Percentiles rank a stretch among this genome's conserved stretches.
Conservation (phyloP, 2,329 filamentous ascomycete species). For the Nothopassalora personata region DNA sequence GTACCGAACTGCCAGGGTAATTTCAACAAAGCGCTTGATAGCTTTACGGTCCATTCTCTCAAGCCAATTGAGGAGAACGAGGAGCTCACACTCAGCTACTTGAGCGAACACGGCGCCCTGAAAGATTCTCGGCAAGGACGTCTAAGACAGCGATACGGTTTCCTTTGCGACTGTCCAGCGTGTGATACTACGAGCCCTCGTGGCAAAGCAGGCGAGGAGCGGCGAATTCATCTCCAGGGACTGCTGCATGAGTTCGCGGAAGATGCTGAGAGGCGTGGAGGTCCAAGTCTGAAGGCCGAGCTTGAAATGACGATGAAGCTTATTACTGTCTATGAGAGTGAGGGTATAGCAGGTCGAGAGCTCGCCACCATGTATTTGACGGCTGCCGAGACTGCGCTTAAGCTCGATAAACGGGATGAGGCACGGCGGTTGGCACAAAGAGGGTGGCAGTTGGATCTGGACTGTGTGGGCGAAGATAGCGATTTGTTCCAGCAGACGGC, state of each 20-base stretch:
- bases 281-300: constrained; percentile 4
- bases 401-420: constrained; percentile 3
- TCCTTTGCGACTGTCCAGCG: constrained; percentile 34
- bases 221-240: constrained; percentile 6
- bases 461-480: constrained; percentile 14
- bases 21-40: constrained; percentile 31
- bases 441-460: constrained; percentile 12
- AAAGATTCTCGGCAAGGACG: constrained; percentile 13
- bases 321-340: constrained; percentile 14
- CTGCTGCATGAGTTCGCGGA: constrained; percentile 11
- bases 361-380: constrained; percentile 3
- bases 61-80: constrained; percentile 34
- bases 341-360: constrained; percentile 12
- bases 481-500: constrained; percentile 9
- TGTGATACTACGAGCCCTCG: constrained; percentile 22
- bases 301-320: constrained; percentile 7
- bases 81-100: constrained; percentile 37
- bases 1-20: constrained; percentile 34
- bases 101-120: constrained; percentile 21
- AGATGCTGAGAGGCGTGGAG: neutral
- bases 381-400: constrained; percentile 13
- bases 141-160: constrained; percentile 27
- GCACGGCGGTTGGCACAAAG: constrained; percentile 4
- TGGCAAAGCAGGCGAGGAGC: constrained; percentile 9
- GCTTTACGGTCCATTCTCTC: constrained; percentile 30